phyloP scores from a whole-genome alignment of 1,284 basidiomycete species.

The Austropuccinia psidii region DNA sequence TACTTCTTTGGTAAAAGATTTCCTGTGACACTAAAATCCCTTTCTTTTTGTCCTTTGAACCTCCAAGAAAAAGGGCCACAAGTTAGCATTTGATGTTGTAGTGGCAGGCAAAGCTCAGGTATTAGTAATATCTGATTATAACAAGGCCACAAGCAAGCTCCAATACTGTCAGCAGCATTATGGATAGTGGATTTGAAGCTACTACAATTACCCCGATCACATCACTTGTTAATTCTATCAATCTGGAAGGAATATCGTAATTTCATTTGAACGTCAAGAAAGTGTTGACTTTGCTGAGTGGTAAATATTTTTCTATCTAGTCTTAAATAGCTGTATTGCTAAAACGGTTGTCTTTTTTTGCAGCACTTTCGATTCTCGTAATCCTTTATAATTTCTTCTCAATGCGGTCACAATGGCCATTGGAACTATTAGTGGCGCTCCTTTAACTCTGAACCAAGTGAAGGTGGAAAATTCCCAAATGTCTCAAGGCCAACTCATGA shows the following conservation, averaged over 20 bases:
- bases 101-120: constrained; percentile 83
- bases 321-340: not conserved
- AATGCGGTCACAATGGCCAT: constrained; percentile 95
- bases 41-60: too few relatives aligned
- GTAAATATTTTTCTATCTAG: constrained; percentile 52
- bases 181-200: constrained; percentile 74
- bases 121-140: constrained; percentile 78
- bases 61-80: constrained; percentile 49
- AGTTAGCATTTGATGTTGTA: constrained; percentile 80
- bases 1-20: not conserved
- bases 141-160: constrained; percentile 72
- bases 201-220: constrained; percentile 65
- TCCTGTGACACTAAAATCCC: not conserved
- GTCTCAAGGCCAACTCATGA: constrained; percentile 72
- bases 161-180: constrained; percentile 62
- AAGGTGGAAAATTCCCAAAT: constrained; percentile 91
- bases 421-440: constrained; percentile 94
- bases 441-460: constrained; percentile 89
- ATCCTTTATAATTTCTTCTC: constrained; percentile 85
- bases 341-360: not conserved
- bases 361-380: constrained; percentile 66
- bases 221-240: constrained; percentile 62
- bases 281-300: constrained; percentile 85
- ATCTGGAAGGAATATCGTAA: constrained; percentile 82
- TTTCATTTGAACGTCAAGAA: constrained; percentile 97